Conservation (phyloP, 306 rosid species). For the Rosa chinensis region DNA sequence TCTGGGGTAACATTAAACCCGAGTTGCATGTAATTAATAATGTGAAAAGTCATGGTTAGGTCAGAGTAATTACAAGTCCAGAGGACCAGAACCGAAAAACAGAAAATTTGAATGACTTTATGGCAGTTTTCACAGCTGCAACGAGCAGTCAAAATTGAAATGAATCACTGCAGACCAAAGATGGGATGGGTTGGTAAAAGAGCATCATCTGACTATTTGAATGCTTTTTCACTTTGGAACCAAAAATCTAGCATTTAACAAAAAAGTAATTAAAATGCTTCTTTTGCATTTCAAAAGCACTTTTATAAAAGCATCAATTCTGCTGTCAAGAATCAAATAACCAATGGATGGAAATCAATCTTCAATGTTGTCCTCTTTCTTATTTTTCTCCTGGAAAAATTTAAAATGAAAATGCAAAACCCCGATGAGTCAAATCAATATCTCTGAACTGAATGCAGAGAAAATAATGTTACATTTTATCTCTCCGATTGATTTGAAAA, state of each 20-base stretch:
- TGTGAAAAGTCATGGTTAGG: background rate
- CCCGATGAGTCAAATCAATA: slow-evolving; percentile 16
- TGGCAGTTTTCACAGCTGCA: slow-evolving; percentile 10
- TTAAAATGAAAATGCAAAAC: background rate
- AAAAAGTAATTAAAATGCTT: slow-evolving; percentile 22
- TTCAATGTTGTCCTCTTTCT: background rate
- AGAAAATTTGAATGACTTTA: background rate
- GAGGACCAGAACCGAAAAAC: background rate
- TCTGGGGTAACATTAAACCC: background rate
- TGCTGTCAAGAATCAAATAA: slow-evolving; percentile 22
- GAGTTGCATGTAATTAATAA: background rate
- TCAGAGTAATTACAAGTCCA: background rate
- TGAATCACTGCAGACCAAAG: slow-evolving; percentile 15
- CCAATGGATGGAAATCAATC: background rate
- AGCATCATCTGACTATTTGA: slow-evolving; percentile 8
- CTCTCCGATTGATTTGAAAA: slow-evolving; percentile 9
- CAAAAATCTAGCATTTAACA: slow-evolving; percentile 11
- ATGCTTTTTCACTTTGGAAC: slow-evolving; percentile 13
- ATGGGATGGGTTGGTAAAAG: slow-evolving; percentile 21
- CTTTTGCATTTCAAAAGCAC: slow-evolving; percentile 26
- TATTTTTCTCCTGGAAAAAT: background rate
- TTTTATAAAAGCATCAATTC: slow-evolving; percentile 17
- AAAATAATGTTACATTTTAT: slow-evolving; percentile 3
- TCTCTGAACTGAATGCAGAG: background rate
- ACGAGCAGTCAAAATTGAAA: slow-evolving; percentile 35